A percentile compares a stretch with the other conserved stretches of the same genome.
Evolutionary conservation across 2,329 filamentous ascomycete genomes (phyloP).

Genomic region (Cytospora piceae): DNA sequence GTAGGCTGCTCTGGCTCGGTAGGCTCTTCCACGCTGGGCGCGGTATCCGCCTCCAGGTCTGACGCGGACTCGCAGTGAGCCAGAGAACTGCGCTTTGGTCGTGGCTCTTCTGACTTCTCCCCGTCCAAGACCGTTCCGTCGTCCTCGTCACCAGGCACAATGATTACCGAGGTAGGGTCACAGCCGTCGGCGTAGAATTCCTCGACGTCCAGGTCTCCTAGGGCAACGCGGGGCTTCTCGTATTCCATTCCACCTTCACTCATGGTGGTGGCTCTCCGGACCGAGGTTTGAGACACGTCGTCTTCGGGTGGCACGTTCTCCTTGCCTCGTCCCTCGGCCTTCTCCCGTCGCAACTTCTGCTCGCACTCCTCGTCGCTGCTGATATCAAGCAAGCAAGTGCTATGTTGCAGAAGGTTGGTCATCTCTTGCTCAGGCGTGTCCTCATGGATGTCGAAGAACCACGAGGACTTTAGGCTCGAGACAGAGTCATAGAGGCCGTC

Average conservation of each 20-base stretch:
- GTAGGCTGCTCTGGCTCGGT: conserved; percentile 15
- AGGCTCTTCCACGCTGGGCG: conserved; percentile 30
- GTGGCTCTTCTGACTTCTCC: conserved; percentile 14
- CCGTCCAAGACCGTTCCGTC: conserved; percentile 39
- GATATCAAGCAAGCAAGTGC: conserved; percentile 84
- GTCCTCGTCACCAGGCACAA: conserved; percentile 65
- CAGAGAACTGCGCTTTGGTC: conserved; percentile 1
- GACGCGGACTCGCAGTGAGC: conserved; percentile 30
- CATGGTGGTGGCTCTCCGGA: conserved; percentile 39
- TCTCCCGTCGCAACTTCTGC: conserved; percentile 54
- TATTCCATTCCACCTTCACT: conserved; percentile 53
- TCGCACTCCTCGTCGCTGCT: conserved; percentile 81
- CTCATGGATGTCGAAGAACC: conserved; percentile 95
- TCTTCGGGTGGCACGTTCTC: conserved; percentile 85
- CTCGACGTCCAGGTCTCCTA: conserved; percentile 68
- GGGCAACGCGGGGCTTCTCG: conserved; percentile 66
- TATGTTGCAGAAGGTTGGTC: conserved; percentile 91
- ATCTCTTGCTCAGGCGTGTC: conserved; percentile 89
- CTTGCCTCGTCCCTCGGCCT: conserved; percentile 73
- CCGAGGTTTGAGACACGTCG: conserved; percentile 63
- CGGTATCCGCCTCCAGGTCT: conserved; percentile 37
- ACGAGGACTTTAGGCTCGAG: conserved; percentile 63
- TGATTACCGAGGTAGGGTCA: conserved; percentile 63
- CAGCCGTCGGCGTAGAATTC: conserved; percentile 71
- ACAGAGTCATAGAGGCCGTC: conserved; percentile 38